Base-by-base conservation (phyloP, 805 yeast species). In the Isabelozyma rhagii region DNA sequence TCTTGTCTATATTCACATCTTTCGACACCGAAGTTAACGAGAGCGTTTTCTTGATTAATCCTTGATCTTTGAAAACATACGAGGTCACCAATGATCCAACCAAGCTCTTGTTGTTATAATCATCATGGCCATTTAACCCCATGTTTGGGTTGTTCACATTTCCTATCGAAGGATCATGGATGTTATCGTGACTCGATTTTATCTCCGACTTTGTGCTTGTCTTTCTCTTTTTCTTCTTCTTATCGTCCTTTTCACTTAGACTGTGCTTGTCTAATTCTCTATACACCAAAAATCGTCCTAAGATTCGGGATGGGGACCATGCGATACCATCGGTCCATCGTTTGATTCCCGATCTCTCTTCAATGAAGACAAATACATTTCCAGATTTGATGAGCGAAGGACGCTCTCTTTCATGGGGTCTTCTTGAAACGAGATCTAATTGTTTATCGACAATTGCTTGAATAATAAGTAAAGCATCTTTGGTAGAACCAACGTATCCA, bases 301-400 rank as follows among this genome's bases (percentile, higher is more conserved):
- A 75, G 39, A 92, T 90, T 45, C 97, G 75, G 2, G 96, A 86
- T 0, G 97, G 97, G 2, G 92, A 83, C 98, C 98, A 92, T 11
- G 92, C 75, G 11, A 89, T 81, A n/a, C 97, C 97, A 61, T 92
- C 98, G 1, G 98, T 92, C 98, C 98, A 92, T 51, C 98, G 76
- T 63, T 87, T 88, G 52, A 92, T 91, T 3, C 93, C 91, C 0
- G 92, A 83, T 10, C 79, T 73, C 56, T 87, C 89, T 66, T 92
- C 97, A 44, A 86, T 80, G 61, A 92, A 91, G 1, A 93, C 89
- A 67, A 92, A 91, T 1, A 90, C 83, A 56, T 83, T 82, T 0
- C 97, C 97, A 8, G 90, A 83, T 48, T 75, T 71, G 34, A 92
- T 89, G 45, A 89, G 71, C 3, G 69, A 66, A 0, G 77, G 60